Evolutionary conservation across 1,139 yeast species (phyloP).

Genomic region (Pichia sp.): DNA sequence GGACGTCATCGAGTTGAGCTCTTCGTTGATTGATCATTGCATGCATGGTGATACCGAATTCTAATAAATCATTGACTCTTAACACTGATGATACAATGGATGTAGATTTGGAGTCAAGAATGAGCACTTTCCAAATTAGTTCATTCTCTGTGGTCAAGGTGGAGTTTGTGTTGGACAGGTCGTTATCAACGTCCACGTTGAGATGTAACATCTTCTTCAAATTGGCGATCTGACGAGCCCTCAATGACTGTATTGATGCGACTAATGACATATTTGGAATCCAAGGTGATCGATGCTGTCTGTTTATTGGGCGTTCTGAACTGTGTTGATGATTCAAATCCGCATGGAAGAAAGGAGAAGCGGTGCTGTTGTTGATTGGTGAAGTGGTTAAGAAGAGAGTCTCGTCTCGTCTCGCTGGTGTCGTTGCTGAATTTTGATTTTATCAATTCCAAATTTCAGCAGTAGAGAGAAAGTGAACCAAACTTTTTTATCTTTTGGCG

Average conservation of each 20-base stretch:
- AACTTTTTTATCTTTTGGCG: too few relatives aligned
- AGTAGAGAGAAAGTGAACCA: too few relatives aligned
- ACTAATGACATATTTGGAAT: conserved; percentile 16
- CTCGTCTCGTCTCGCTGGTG: too few relatives aligned
- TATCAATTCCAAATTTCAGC: too few relatives aligned
- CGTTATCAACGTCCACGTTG: conserved; percentile 57
- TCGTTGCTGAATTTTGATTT: too few relatives aligned
- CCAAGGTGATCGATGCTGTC: too few relatives aligned
- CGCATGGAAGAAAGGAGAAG: too few relatives aligned
- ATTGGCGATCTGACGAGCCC: conserved; percentile 28
- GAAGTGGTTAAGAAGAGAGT: too few relatives aligned
- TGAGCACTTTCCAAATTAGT: conserved; percentile 86
- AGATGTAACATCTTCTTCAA: conserved; percentile 68
- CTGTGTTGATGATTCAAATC: too few relatives aligned
- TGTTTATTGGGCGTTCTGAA: too few relatives aligned
- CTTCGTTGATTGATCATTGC: conserved; percentile 62
- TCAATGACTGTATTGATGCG: conserved; percentile 14
- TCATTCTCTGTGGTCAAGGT: conserved; percentile 43
- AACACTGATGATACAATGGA: conserved; percentile 83
- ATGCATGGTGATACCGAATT: conserved; percentile 89
- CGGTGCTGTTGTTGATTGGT: too few relatives aligned
- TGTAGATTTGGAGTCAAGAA: conserved; percentile 75
- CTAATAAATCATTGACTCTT: conserved; percentile 81
- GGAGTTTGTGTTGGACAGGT: conserved; percentile 14
- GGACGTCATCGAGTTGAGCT: conserved; percentile 84